A percentile compares a stretch with the other conserved stretches of the same genome.
Conservation (phyloP, 805 yeast genomes). For the Pichia cephalocereana region DNA sequence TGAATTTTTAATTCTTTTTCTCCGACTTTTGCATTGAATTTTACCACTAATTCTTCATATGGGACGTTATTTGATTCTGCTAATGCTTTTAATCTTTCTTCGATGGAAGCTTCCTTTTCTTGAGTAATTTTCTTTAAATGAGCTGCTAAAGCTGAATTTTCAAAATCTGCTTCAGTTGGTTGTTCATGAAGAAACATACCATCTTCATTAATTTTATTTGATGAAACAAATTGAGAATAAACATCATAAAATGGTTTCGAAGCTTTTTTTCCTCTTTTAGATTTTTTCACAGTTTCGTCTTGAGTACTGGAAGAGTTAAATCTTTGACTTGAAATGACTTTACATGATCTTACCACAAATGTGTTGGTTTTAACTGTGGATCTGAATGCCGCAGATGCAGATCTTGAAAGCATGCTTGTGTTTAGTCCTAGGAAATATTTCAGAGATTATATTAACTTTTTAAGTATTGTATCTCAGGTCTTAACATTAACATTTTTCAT, state of each 20-base stretch:
- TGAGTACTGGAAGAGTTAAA: conserved; percentile 2
- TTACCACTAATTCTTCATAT: conserved; percentile 14
- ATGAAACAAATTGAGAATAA: conserved; percentile 5
- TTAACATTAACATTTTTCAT: too few relatives aligned
- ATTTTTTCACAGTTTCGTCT: neutral
- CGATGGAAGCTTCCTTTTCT: conserved; percentile 18
- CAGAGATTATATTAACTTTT: too few relatives aligned
- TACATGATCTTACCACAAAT: neutral
- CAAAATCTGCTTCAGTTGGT: conserved; percentile 16
- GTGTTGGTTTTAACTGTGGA: neutral
- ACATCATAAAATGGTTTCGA: conserved; percentile 7
- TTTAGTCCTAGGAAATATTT: neutral
- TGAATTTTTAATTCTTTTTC: conserved; percentile 3
- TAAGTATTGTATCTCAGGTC: too few relatives aligned
- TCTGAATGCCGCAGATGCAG: conserved; percentile 1
- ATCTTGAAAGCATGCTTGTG: conserved; percentile 8
- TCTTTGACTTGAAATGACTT: neutral
- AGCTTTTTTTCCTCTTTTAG: neutral
- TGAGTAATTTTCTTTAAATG: conserved; percentile 11
- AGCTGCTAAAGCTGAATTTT: conserved; percentile 15
- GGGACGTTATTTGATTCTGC: conserved; percentile 15
- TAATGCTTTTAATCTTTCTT: conserved; percentile 17
- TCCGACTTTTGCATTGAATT: conserved; percentile 17
- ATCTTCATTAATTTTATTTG: conserved; percentile 16
- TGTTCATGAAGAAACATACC: conserved; percentile 16